Evolutionary conservation across 2,329 filamentous ascomycete species (phyloP), one percentile per base, ranked within the genome.

Genomic region (Cladosporium sp.): DNA sequence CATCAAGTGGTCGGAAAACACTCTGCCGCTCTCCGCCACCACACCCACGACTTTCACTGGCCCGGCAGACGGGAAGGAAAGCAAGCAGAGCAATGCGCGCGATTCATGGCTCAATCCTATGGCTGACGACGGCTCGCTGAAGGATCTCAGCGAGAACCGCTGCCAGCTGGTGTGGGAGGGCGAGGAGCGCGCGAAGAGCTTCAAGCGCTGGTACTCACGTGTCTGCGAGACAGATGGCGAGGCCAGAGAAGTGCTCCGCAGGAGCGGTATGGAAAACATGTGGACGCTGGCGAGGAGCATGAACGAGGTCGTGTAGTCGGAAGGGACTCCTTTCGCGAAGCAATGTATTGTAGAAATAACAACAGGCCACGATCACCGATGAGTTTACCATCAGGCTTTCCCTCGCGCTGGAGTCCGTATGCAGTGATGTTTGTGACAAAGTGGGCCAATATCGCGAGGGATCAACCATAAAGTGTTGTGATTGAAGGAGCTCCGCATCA

Each of bases 1-100:
- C 57, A 93, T 98, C 74, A 90, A 96, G 77, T 99, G 96, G 95
- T 91, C 90, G 2, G 93, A 98, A 76, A 97, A 96, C 72, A 85
- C 87, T 0, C 88, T 88, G 2, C 89, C 93, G 0, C 84, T 87
- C 50, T 84, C 83, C 11, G 67, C 68, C 35, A 65, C 63, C 49
- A 70, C 69, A 11, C 71, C 74, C 0, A 72, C 70, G 11, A 76
- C 75, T 18, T 76, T 76, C 65, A 72, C 69, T 18, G 70, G 69
- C 18, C 62, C 66, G n/a, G 69, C 70, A 1, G 69, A 71, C 53
- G 37, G 69, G 59, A 65, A 74, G 63, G 66, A 69, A 63, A 59
- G 67, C 49, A 67, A 68, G 23, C 26, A 35, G 14, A 64, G 69
- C 62, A 66, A 71, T 78, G 35, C 78, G 80, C 87, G 88, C 21